A percentile compares a stretch with the other conserved stretches of the same genome.
Evolutionary conservation across 768 basidiomycete genomes (phyloP).

Genomic region (Coprinopsis strossmayeri): DNA sequence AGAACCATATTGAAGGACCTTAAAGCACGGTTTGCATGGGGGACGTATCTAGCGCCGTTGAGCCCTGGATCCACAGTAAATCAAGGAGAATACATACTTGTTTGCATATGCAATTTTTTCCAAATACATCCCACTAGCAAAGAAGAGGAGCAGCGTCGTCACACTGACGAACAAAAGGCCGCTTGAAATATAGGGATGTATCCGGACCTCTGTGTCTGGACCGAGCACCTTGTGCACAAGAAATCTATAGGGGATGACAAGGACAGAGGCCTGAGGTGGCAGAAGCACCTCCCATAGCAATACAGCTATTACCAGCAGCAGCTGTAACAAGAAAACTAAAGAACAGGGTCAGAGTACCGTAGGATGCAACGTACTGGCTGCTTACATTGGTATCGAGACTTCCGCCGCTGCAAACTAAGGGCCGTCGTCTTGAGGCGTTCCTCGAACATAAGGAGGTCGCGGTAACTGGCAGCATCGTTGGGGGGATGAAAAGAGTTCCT

Average conservation of each 20-base stretch:
- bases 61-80: background rate
- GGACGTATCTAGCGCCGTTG: conserved; percentile 71
- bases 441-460: conserved; percentile 89
- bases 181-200: conserved; percentile 71
- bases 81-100: conserved; percentile 49
- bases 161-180: conserved; percentile 83
- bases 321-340: conserved; percentile 69
- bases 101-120: conserved; percentile 97
- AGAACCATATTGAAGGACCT: conserved; percentile 95
- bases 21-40: conserved; percentile 88
- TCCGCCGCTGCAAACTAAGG: conserved; percentile 68
- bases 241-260: conserved; percentile 55
- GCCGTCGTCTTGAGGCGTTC: conserved; percentile 95
- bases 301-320: conserved; percentile 62
- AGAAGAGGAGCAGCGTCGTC: conserved; percentile 89
- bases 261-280: conserved; percentile 52
- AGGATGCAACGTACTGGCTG: conserved; percentile 12
- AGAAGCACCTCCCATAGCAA: conserved; percentile 72
- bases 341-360: conserved; percentile 10
- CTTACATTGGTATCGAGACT: conserved; percentile 78
- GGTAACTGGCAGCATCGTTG: conserved; percentile 66
- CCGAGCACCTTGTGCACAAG: conserved; percentile 39
- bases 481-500: conserved; percentile 6
- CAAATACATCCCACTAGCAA: conserved; percentile 92
- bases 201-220: conserved; percentile 32